phyloP scores from a whole-genome alignment of 306 rosid genomes.

The Dryas octopetala region DNA sequence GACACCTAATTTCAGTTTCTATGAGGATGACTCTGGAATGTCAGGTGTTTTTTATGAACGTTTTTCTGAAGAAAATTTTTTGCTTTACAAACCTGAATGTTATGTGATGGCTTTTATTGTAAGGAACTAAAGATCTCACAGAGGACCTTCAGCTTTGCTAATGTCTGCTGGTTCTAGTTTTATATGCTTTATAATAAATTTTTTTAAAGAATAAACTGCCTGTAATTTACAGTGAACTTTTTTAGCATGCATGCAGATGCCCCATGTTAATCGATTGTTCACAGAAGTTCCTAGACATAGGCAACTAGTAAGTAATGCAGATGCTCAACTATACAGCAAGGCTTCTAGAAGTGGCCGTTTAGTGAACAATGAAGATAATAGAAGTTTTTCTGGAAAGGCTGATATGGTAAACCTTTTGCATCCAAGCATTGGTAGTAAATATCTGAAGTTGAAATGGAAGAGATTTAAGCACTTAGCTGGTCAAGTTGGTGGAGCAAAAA shows the following conservation, averaged over 20 bases:
- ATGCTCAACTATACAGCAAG: slow-evolving; percentile 31
- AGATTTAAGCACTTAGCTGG: slow-evolving; percentile 64
- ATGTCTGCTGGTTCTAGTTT: neutral
- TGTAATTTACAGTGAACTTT: slow-evolving; percentile 43
- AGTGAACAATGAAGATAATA: slow-evolving; percentile 27
- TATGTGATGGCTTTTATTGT: neutral
- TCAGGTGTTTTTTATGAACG: neutral
- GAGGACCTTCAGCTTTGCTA: neutral
- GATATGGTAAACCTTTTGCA: slow-evolving; percentile 40
- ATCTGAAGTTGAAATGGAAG: slow-evolving; percentile 83
- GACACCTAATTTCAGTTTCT: neutral
- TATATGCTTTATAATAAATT: neutral
- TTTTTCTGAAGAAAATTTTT: neutral
- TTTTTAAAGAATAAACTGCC: neutral
- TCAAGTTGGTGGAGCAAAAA: slow-evolving; percentile 80
- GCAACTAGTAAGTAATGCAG: slow-evolving; percentile 33
- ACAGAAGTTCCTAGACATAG: slow-evolving; percentile 42
- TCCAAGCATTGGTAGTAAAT: slow-evolving; percentile 47
- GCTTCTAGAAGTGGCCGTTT: slow-evolving; percentile 28
- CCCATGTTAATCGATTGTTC: slow-evolving; percentile 38
- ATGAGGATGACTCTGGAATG: neutral
- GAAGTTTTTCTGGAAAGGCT: slow-evolving; percentile 32
- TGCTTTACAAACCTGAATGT: neutral
- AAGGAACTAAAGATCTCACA: slow-evolving; percentile 1
- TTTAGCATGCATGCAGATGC: slow-evolving; percentile 67